Evolutionary conservation across 371 early-diverging fungal genomes (phyloP).

Genomic region (Parasitella parasitica): DNA sequence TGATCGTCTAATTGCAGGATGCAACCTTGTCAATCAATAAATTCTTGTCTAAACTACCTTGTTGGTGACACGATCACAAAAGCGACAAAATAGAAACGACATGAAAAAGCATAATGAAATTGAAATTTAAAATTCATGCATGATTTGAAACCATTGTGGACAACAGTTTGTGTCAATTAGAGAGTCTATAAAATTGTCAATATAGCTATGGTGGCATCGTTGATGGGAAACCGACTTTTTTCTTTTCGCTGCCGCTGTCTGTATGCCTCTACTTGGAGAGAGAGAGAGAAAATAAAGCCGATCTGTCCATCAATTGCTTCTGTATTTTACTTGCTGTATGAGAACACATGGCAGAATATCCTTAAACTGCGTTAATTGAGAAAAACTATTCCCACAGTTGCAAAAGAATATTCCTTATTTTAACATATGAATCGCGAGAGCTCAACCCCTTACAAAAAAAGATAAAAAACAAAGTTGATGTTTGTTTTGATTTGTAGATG

Average conservation of each 20-base stretch:
- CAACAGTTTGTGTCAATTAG: too few relatives aligned
- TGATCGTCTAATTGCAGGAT: conserved; percentile 16
- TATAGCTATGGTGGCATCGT: too few relatives aligned
- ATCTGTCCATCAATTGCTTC: neutral
- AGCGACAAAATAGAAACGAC: neutral
- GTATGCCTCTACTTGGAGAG: too few relatives aligned
- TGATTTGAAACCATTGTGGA: neutral
- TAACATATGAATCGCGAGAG: neutral
- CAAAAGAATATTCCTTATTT: neutral
- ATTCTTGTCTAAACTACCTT: conserved; percentile 14
- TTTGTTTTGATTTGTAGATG: conserved; percentile 6
- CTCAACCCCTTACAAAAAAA: too few relatives aligned
- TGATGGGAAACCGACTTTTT: too few relatives aligned
- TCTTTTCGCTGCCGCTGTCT: too few relatives aligned
- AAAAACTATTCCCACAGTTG: neutral
- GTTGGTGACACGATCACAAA: conserved; percentile 7
- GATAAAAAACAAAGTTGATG: too few relatives aligned
- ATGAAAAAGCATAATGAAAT: neutral
- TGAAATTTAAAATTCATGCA: neutral
- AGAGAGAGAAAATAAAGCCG: neutral
- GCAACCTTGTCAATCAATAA: conserved; percentile 13
- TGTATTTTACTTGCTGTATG: neutral
- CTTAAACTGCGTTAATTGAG: neutral
- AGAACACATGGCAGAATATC: neutral
- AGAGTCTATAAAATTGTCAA: neutral